Evolutionary conservation across 2,329 filamentous ascomycete species (phyloP), one percentile per base, ranked within the genome.

Genomic region (Emmonsiellopsis sp.): DNA sequence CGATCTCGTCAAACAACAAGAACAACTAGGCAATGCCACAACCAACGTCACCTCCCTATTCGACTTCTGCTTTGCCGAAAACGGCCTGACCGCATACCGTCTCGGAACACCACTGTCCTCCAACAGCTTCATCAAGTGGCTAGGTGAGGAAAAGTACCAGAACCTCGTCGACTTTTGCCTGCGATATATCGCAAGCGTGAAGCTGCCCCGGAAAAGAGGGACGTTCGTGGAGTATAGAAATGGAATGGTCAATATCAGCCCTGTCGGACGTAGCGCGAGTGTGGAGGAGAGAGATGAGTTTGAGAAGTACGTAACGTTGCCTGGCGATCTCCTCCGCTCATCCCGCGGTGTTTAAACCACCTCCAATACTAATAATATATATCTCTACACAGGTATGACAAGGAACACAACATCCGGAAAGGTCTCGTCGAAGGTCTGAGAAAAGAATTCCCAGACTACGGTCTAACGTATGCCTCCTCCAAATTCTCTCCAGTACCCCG

Each of bases 21-120:
- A 97, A 73, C 92, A 97, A 76, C 82, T 97, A 57, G 90, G 90
- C 69, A 79, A 82, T 3, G 70, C 80, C 30, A 75, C 79, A 54
- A 79, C 85, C 62, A 70, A 77, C 62, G 92, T 97, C 57, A 90
- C 84, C 51, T 78, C 82, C 57, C 84, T 97, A 65, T 98, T 98
- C 78, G 93, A 98, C 78, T 98, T 89, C 76, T 93, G 87, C 81
- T 98, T 98, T 76, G 79, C 90, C 55, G 93, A 98, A 77, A 98
- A 98, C 75, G 93, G 93, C 9, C 82, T 98, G 62, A 94, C 87
- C 1, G 93, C 92, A 43, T 95, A 81, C 79, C 89, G 90, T 67
- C 75, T 91, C 65, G 93, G 92, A 64, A 73, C 84, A 69, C 79
- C 81, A 53, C 82, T 97, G 54, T 78, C 85, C 1, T 84, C 83